A percentile compares a stretch with the other conserved stretches of the same genome.
Conservation (phyloP, 2,329 filamentous ascomycete genomes). For the Chaetomiaceae sp. region DNA sequence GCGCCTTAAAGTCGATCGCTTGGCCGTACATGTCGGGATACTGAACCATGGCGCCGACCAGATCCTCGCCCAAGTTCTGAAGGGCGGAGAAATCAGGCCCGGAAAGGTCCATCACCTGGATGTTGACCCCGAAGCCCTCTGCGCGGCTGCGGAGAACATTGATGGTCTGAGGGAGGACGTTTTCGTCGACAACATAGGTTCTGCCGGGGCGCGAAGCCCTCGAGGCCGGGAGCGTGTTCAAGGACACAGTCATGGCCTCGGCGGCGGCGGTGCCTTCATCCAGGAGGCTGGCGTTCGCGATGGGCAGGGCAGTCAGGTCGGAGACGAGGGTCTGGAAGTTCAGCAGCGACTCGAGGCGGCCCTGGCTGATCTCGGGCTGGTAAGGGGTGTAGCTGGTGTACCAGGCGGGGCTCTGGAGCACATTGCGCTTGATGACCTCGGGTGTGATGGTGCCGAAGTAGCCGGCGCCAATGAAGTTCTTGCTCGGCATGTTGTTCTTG, state of each 20-base stretch:
- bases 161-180: constrained; percentile 79
- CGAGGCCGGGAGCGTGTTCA: constrained; percentile 65
- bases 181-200: constrained; percentile 75
- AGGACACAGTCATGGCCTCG: constrained; percentile 90
- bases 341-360: constrained; percentile 80
- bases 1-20: constrained; percentile 64
- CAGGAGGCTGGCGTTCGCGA: constrained; percentile 84
- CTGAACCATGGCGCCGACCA: constrained; percentile 88
- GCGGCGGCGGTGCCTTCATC: constrained; percentile 90
- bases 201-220: constrained; percentile 70
- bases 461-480: constrained; percentile 77
- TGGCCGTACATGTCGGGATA: constrained; percentile 87
- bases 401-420: constrained; percentile 90
- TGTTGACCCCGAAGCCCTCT: constrained; percentile 81
- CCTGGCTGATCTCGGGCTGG: constrained; percentile 95
- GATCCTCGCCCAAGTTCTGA: constrained; percentile 67
- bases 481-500: constrained; percentile 34
- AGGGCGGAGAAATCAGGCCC: constrained; percentile 57
- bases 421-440: constrained; percentile 84
- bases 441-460: constrained; percentile 86
- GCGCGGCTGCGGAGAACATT: constrained; percentile 79
- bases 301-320: constrained; percentile 78
- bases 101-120: constrained; percentile 63
- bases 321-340: constrained; percentile 94
- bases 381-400: constrained; percentile 98